Evolutionary conservation across 2,329 filamentous ascomycete genomes (phyloP).

Genomic region (Beauveria rudraprayagi): DNA sequence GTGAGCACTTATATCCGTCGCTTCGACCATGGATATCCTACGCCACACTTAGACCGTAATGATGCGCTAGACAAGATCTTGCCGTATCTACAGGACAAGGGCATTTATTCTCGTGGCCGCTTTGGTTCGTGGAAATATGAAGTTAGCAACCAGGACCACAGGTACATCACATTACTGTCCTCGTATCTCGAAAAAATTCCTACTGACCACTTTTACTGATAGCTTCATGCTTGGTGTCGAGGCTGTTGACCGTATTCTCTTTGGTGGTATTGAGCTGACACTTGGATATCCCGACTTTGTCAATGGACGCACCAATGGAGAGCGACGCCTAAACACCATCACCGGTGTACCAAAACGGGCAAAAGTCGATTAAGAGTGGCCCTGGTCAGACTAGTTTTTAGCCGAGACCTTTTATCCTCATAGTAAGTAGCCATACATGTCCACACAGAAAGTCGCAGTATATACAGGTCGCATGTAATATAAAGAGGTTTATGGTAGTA

Average conservation of each 20-base stretch:
- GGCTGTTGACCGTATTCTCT: slow-evolving; percentile 82
- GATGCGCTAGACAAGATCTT: slow-evolving; percentile 78
- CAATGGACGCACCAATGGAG: slow-evolving; percentile 61
- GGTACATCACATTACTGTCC: slow-evolving; percentile 35
- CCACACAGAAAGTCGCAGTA: no score
- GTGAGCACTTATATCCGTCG: slow-evolving; percentile 89
- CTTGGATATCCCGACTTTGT: slow-evolving; percentile 97
- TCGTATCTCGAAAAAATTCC: no score
- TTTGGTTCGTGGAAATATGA: slow-evolving; percentile 94
- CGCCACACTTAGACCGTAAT: slow-evolving; percentile 79
- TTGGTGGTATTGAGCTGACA: slow-evolving; percentile 81
- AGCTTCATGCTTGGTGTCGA: slow-evolving; percentile 75
- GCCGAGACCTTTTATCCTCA: no score
- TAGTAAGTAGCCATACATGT: no score
- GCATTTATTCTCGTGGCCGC: slow-evolving; percentile 81
- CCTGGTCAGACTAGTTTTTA: no score
- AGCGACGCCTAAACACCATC: neutral
- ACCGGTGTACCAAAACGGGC: no score
- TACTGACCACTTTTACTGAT: no score
- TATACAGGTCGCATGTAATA: no score
- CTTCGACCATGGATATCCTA: slow-evolving; percentile 92
- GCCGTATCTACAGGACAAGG: slow-evolving; percentile 73
- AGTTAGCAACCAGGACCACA: slow-evolving; percentile 26
- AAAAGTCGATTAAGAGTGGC: no score
- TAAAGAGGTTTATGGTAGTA: no score